Evolutionary conservation across 2,329 filamentous ascomycete species (phyloP), one percentile per base, ranked within the genome.

Genomic region (Didymella arachidicola): DNA sequence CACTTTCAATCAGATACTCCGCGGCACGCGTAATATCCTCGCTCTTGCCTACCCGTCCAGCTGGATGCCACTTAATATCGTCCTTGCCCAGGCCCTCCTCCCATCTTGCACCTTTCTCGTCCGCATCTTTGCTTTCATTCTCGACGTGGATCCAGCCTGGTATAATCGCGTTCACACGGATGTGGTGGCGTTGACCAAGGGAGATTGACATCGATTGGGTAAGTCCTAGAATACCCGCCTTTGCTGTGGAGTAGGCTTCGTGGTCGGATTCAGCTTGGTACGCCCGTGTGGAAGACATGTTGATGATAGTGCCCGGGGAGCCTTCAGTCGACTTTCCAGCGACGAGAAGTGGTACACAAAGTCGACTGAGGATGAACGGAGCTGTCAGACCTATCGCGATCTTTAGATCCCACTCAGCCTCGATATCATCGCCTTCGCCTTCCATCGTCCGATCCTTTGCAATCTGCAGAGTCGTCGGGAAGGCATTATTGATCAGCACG

Each of bases 131-230:
- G 41, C 72, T 77, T 68, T 81, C 79, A 44, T 82, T 74, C 45
- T 66, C 72, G 7, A 84, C 82, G 63, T 83, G 77, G 45, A 85
- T 82, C 83, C 82, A 84, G 0, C 82, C 82, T 0, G 81, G 82
- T 32, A 83, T 65, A 16, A 84, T 79, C 0, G 81, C 77, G 60
- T 83, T 84, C 26, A 82, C 80, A 4, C 80, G 73, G 26, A 84
- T 78, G 11, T 77, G 76, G 43, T 79, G 76, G 3, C 72, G 67
- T 47, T 78, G 73, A 1, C 77, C 79, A 14, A 84, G 69, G 38
- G 78, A 80, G 7, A 82, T 76, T 11, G 80, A 78, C 79, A 84
- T 78, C 10, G 78, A 78, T 62, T 83, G 82, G 48, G 79, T 80
- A 27, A 85, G 65, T 0, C 82, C 82, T 8, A 84, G 67, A 25